phyloP scores from a whole-genome alignment of 176 grass and related monocot species.

The Rhipidocladum racemiflorum region DNA sequence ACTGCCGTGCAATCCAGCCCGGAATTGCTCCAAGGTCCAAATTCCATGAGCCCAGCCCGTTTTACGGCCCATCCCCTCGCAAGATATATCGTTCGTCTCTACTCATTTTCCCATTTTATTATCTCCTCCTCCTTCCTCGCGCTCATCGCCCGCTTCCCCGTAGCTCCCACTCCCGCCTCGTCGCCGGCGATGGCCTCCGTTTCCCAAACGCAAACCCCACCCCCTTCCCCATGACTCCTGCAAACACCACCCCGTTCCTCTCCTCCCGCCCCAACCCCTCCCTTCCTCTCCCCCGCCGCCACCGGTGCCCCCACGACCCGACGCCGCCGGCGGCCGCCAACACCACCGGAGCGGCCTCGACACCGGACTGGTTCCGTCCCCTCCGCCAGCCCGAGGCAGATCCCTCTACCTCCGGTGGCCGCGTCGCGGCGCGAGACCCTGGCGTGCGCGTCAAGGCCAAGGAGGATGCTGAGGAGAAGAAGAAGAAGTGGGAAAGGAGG shows the following conservation, averaged over 20 bases:
- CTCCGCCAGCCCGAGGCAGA: slow-evolving; percentile 17
- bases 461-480: slow-evolving; percentile 48
- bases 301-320: neutral
- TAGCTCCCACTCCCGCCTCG: neutral
- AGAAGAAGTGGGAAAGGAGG: slow-evolving; percentile 25
- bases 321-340: slow-evolving; percentile 44
- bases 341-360: slow-evolving; percentile 52
- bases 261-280: slow-evolving; percentile 27
- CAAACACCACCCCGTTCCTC: slow-evolving; percentile 33
- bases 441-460: slow-evolving; percentile 77
- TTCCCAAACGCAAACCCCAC: slow-evolving; percentile 12
- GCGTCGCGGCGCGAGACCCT: slow-evolving; percentile 55
- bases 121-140: neutral
- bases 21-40: neutral
- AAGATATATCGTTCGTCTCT: slow-evolving; percentile 17
- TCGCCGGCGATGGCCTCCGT: slow-evolving; percentile 42
- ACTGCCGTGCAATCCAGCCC: neutral
- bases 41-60: neutral
- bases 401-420: slow-evolving; percentile 33
- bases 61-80: neutral
- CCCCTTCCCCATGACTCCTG: slow-evolving; percentile 40
- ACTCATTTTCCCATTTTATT: neutral
- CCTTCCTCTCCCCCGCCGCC: neutral
- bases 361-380: slow-evolving; percentile 73
- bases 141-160: neutral